Conservation (phyloP, 495 filamentous ascomycete genomes). For the Opeltia flavorubescens region DNA sequence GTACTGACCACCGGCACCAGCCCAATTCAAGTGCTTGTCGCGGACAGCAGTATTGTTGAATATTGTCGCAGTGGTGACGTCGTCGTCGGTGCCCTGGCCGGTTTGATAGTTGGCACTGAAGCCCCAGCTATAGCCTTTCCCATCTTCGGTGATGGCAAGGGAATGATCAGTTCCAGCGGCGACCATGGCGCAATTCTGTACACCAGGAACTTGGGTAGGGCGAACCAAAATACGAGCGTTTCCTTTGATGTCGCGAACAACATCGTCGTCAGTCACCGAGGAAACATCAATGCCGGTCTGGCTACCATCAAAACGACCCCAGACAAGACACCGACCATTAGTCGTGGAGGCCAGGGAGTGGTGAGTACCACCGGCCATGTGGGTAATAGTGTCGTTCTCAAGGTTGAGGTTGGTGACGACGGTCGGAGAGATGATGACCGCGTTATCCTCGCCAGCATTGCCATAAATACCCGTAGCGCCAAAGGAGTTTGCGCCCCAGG, state of each 20-base stretch:
- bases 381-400: conserved; percentile 25
- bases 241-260: conserved; percentile 34
- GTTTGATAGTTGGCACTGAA: conserved; percentile 51
- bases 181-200: conserved; percentile 29
- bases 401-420: conserved; percentile 44
- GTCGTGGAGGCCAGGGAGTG: conserved; percentile 42
- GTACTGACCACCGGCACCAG: conserved; percentile 49
- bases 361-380: conserved; percentile 40
- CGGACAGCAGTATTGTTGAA: conserved; percentile 47
- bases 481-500: conserved; percentile 83
- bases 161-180: conserved; percentile 42
- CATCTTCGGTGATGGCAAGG: conserved; percentile 40
- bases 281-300: conserved; percentile 42
- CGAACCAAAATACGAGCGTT: conserved; percentile 40
- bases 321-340: conserved; percentile 40
- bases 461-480: conserved; percentile 61
- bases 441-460: conserved; percentile 51
- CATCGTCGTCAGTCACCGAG: conserved; percentile 27
- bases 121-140: conserved; percentile 48
- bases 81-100: conserved; percentile 40
- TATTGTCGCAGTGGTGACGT: conserved; percentile 40
- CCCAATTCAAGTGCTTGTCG: conserved; percentile 40
- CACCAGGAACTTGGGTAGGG: conserved; percentile 36
- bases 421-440: conserved; percentile 41
- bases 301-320: conserved; percentile 45